Base-by-base conservation (phyloP, 2,329 filamentous ascomycete genomes). In the Fusarium sp. region DNA sequence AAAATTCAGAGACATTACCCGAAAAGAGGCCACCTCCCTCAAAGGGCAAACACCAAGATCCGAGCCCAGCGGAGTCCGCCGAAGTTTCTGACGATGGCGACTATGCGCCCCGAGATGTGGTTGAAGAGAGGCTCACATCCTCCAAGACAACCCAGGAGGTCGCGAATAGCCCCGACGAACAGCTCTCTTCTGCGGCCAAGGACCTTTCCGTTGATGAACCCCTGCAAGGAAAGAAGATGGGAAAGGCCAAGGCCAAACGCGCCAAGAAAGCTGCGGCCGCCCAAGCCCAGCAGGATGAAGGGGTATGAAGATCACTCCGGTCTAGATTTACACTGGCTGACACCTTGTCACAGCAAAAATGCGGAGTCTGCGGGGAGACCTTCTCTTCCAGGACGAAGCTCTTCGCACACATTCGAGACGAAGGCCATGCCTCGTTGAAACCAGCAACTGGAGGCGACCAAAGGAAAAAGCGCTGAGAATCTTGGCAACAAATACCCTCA, bases 391-490 rank as follows among this genome's bases (percentile, higher is more conserved):
- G 91, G 75, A 93, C 89, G 7, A 91, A 90, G 74, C 83, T 97
- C 20, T 96, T 96, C 80, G 85, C 89, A 62, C 94, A 97, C 81
- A 87, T 96, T 67, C 89, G 90, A 71, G 88, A 91, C 11, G 83
- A 89, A 20, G 84, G 84, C 11, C 93, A 96, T 83, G 93, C 92
- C 7, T 89, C 90, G 34, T 85, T 74, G 79, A 72, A 67, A 63
- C 35, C 56, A 68, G 59, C 34, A 18, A 54, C 67, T n/a, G 62
- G 34, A 5, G 68, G 78, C 4, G 73, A 76, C 37, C 85, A 82
- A 73, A 86, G 83, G 68, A 83, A 83, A 69, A 84, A 82, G 76
- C 76, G 79, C 67, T 83, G 27, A 65, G 14, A 24, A 22, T 42
- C 18, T 13, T 27, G 13, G n/a, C n/a, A 14, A 29, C 47, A n/a